phyloP scores from a whole-genome alignment of 2,329 filamentous ascomycete genomes.

The Nothopassalora personata region DNA sequence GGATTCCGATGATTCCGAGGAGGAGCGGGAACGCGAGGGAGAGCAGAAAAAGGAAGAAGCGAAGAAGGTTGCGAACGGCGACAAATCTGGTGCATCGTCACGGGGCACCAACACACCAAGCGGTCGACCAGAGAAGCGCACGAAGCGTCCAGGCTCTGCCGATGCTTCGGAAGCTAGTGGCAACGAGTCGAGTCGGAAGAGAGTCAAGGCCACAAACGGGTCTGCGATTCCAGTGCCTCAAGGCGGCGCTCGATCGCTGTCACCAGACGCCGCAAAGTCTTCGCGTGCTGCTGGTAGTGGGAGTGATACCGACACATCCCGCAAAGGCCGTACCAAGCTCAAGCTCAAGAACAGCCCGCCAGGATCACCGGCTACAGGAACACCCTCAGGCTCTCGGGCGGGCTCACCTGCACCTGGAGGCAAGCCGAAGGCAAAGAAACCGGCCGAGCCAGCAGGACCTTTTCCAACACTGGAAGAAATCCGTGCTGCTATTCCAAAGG shows the following conservation, averaged over 20 bases:
- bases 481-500: conserved; percentile 39
- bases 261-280: conserved; percentile 17
- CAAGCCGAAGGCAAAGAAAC: conserved; percentile 7
- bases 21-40: conserved; percentile 56
- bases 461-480: conserved; percentile 44
- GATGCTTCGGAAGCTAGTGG: conserved; percentile 86
- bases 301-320: conserved; percentile 69
- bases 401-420: conserved; percentile 28
- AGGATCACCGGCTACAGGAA: conserved; percentile 35
- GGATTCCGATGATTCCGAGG: conserved; percentile 60
- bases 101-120: conserved; percentile 68
- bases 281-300: conserved; percentile 50
- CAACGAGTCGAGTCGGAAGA: conserved; percentile 80
- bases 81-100: conserved; percentile 55
- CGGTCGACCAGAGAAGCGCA: conserved; percentile 51
- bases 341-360: conserved; percentile 49
- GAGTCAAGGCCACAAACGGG: conserved; percentile 44
- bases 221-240: conserved; percentile 32
- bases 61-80: conserved; percentile 41
- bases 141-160: conserved; percentile 78
- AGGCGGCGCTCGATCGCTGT: conserved; percentile 22
- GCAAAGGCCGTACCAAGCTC: conserved; percentile 53
- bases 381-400: conserved; percentile 31
- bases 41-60: conserved; percentile 52
- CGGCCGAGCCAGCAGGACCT: not conserved